Base-by-base conservation (phyloP, 2,329 filamentous ascomycete genomes). In the Endoconidiophora polonica region DNA sequence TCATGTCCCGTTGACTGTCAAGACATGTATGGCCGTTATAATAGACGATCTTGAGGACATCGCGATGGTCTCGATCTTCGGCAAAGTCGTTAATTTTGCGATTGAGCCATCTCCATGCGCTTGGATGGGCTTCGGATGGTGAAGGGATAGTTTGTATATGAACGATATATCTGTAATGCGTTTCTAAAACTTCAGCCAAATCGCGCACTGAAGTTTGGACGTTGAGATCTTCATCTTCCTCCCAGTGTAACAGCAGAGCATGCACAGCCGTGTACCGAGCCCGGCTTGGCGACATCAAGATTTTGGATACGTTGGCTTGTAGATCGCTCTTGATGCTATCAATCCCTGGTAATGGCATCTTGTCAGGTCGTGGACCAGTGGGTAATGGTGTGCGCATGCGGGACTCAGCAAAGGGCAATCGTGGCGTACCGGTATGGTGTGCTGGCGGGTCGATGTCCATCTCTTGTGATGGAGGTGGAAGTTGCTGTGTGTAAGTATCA, bases 21-120 rank as follows among this genome's bases (percentile, higher is more conserved):
- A 77, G 61, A 55, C 69, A 73, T 39, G 69, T 74, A 50, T 72
- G 66, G 5, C 74, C 74, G 12, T 67, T 69, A 56, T 78, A 78
- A 58, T 74, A 77, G 44, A 78, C 67, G 50, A 78, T 69, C 57
- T 77, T 77, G 50, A 78, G 59, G 18, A 72, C 68, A 56, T 77
- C 73, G 39, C 74, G 69, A 47, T 70, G 67, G 54, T 77, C 72
- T 38, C 66, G 65, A 23, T 70, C 67, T 50, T 72, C 71, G 44
- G 72, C 66, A 58, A 77, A 77, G 39, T 70, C 66, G 52, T 67
- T 69, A 23, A 77, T 66, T 43, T 66, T 67, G 14, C 68, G 63
- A 3, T 69, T 68, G 42, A 77, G 64, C 73, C 72, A 76, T 52
- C 72, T 66, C 65, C 67, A 73, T 3, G 73, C 66, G 58, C 65